Evolutionary conservation across 352 stramenopile genomes (phyloP).

Genomic region (Phytophthora pseudosyringae): DNA sequence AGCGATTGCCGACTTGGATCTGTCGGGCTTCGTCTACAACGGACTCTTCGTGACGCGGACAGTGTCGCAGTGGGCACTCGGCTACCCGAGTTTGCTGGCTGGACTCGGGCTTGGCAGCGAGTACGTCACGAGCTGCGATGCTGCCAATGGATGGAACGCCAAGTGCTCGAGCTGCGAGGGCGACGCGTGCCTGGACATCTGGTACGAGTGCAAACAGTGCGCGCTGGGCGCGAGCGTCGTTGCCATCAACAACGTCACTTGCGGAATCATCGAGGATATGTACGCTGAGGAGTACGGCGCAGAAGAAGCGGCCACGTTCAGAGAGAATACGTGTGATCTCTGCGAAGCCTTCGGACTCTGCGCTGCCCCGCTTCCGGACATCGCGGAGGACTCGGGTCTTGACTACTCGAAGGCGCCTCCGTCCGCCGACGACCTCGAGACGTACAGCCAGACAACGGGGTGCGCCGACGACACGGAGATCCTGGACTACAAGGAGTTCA

Average conservation of each 20-base stretch:
- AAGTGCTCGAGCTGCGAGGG: slow-evolving; percentile 51
- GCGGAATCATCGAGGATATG: slow-evolving; percentile 45
- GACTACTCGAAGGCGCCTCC: slow-evolving; percentile 58
- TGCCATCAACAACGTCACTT: slow-evolving; percentile 53
- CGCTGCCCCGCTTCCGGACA: slow-evolving; percentile 60
- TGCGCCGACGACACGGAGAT: slow-evolving; percentile 63
- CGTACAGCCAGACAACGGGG: slow-evolving; percentile 64
- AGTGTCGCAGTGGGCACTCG: slow-evolving; percentile 67
- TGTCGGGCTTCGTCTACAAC: slow-evolving; percentile 79
- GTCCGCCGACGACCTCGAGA: slow-evolving; percentile 31
- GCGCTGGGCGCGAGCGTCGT: slow-evolving; percentile 39
- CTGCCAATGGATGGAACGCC: slow-evolving; percentile 25
- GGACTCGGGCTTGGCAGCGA: slow-evolving; percentile 59
- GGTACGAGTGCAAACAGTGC: slow-evolving; percentile 49
- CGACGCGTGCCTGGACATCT: slow-evolving; percentile 43
- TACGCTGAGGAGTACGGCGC: slow-evolving; percentile 49
- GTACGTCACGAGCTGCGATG: slow-evolving; percentile 56
- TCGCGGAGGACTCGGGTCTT: slow-evolving; percentile 58
- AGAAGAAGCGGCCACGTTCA: slow-evolving; percentile 47
- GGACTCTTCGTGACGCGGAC: slow-evolving; percentile 63
- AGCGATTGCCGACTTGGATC: slow-evolving; percentile 47
- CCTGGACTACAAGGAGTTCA: slow-evolving; percentile 65
- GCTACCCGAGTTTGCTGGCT: slow-evolving; percentile 74
- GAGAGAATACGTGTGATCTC: slow-evolving; percentile 44
- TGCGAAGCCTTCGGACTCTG: slow-evolving; percentile 61